Evolutionary conservation across 148 eudicot genomes (phyloP).

Genomic region (Gaultheria prostrata): DNA sequence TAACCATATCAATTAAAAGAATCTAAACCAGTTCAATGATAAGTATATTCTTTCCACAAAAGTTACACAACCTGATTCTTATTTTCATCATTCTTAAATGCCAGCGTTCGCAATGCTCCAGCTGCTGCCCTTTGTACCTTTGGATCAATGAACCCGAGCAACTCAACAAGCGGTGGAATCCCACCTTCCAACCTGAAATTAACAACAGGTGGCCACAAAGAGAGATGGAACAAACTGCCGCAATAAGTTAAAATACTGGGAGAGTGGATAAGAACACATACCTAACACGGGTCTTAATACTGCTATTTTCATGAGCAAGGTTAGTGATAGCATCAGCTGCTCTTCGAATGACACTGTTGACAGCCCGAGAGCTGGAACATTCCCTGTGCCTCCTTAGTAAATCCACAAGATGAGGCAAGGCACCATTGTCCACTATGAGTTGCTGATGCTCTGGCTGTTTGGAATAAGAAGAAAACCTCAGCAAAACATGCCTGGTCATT

Average conservation of each 20-base stretch:
- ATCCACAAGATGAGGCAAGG: slow-evolving; percentile 73
- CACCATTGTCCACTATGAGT: slow-evolving; percentile 87
- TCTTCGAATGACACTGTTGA: slow-evolving; percentile 69
- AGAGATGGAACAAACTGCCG: not conserved
- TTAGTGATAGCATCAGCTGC: slow-evolving; percentile 96
- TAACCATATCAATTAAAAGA: not conserved
- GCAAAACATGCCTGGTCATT: not conserved
- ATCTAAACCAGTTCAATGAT: not conserved
- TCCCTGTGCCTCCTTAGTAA: slow-evolving; percentile 56
- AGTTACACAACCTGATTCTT: slow-evolving; percentile 63
- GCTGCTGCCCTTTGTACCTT: slow-evolving; percentile 98
- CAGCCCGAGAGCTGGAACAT: slow-evolving; percentile 45
- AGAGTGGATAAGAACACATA: slow-evolving; percentile 15
- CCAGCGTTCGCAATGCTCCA: slow-evolving; percentile 88
- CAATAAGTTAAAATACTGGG: not conserved
- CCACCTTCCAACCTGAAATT: slow-evolving; percentile 77
- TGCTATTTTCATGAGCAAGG: slow-evolving; percentile 92
- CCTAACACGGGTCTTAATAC: slow-evolving; percentile 81
- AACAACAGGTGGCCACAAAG: not conserved
- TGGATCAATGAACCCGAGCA: slow-evolving; percentile 62
- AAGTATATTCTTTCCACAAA: not conserved
- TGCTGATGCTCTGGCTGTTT: slow-evolving; percentile 92
- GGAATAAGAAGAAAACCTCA: not conserved
- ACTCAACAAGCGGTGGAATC: slow-evolving; percentile 91
- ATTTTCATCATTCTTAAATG: slow-evolving; percentile 91